These are phyloP conservation scores for Trichoderma aggressivum DNA, from an alignment of 2,329 filamentous ascomycete genomes.

Conservation along the genomic window DNA sequence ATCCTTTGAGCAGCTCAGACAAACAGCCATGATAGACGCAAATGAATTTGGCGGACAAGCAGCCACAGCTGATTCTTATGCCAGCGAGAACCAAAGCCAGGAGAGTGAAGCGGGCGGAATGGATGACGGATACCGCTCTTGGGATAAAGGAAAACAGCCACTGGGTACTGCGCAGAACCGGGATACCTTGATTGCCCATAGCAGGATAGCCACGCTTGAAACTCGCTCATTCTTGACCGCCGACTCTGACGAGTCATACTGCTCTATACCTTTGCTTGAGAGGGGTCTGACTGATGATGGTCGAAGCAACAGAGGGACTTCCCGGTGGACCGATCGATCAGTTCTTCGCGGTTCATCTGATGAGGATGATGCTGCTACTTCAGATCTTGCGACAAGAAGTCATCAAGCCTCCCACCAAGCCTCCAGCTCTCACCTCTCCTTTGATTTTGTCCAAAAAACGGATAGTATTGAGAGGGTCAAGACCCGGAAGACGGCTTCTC, in stretches of 20 bases:
- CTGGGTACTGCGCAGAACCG: neutral
- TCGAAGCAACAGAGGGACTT: conserved; percentile 38
- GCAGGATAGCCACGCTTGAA: conserved; percentile 28
- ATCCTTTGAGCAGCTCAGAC: conserved; percentile 32
- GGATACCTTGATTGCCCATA: neutral
- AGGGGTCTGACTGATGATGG: conserved; percentile 57
- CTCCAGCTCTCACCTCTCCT: conserved; percentile 42
- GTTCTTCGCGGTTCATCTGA: conserved; percentile 50
- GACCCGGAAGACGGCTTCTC: conserved; percentile 33
- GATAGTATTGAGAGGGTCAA: conserved; percentile 48
- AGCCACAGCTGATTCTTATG: neutral
- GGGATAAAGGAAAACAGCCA: neutral
- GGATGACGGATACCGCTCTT: neutral
- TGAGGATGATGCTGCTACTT: conserved; percentile 23
- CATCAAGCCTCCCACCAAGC: conserved; percentile 28
- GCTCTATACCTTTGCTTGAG: conserved; percentile 72
- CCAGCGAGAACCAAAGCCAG: neutral
- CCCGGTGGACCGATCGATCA: conserved; percentile 55
- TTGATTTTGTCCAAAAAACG: conserved; percentile 53
- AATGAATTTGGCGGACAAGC: neutral
- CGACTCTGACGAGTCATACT: conserved; percentile 70
- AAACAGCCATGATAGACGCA: conserved; percentile 7
- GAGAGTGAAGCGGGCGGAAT: neutral
- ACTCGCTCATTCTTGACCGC: conserved; percentile 52
- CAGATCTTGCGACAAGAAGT: conserved; percentile 1